phyloP scores from a whole-genome alignment of 176 grass and related monocot species.

The Metroxylon sagu region DNA sequence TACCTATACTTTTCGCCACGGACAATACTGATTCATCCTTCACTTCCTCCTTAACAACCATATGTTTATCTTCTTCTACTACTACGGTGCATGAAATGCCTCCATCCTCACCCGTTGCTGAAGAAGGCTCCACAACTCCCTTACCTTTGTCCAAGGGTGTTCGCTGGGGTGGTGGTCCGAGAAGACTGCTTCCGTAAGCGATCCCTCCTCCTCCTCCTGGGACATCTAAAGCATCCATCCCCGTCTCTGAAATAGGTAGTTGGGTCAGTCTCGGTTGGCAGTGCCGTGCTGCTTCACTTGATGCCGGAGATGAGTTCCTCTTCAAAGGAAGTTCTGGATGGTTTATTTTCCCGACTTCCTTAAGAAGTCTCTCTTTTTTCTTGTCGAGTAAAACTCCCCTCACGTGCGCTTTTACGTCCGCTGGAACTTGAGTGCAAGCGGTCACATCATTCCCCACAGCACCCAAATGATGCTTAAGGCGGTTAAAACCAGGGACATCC shows the following conservation, averaged over 20 bases:
- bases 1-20: slow-evolving; percentile 43
- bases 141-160: background rate
- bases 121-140: background rate
- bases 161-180: background rate
- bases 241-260: background rate
- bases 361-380: slow-evolving; percentile 23
- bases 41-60: slow-evolving; percentile 10
- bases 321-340: slow-evolving; percentile 25
- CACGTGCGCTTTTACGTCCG: slow-evolving; percentile 9
- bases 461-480: slow-evolving; percentile 30
- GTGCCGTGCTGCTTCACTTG: background rate
- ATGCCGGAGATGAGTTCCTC: slow-evolving; percentile 3
- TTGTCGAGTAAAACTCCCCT: slow-evolving; percentile 13
- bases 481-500: slow-evolving; percentile 20
- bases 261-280: slow-evolving; percentile 1
- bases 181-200: background rate
- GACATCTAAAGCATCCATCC: too few relatives aligned
- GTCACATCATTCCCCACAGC: slow-evolving; percentile 20
- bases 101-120: background rate
- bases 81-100: background rate
- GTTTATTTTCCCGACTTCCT: slow-evolving; percentile 8
- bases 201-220: too few relatives aligned
- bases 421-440: slow-evolving; percentile 23
- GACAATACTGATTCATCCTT: slow-evolving; percentile 23
- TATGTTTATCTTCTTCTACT: slow-evolving; percentile 14